Percentiles rank a stretch among this genome's conserved stretches.
Conservation (phyloP, 805 yeast genomes). For the Blastobotrys chiropterorum region DNA sequence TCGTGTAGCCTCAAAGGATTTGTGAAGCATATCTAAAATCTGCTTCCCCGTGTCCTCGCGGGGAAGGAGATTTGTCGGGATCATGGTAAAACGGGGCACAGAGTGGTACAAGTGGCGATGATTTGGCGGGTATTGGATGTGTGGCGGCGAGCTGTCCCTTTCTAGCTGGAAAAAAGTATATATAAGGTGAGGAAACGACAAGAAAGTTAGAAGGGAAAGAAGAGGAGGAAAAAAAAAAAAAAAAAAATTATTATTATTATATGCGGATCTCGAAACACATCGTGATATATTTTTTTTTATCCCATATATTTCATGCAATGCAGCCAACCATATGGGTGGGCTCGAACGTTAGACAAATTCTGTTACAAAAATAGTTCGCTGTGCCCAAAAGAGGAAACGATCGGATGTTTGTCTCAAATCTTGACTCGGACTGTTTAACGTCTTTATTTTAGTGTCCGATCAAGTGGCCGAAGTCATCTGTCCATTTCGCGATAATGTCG, state of each 20-base stretch:
- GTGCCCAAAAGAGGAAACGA: background rate
- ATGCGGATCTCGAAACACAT: background rate
- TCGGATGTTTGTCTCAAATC: background rate
- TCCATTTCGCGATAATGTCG: too few relatives aligned
- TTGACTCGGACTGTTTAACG: background rate
- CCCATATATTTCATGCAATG: background rate
- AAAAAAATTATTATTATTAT: too few relatives aligned
- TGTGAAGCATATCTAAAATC: slow-evolving; percentile 1
- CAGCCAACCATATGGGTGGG: background rate
- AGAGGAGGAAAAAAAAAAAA: background rate
- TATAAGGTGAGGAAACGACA: background rate
- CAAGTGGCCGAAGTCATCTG: background rate
- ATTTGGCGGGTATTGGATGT: background rate
- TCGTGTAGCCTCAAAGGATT: slow-evolving; percentile 13
- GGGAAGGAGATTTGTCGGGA: background rate
- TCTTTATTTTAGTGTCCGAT: background rate
- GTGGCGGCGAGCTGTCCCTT: too few relatives aligned
- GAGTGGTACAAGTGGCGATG: background rate
- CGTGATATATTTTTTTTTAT: background rate
- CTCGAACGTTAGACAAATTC: background rate
- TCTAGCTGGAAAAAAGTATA: background rate
- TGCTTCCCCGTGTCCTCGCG: background rate
- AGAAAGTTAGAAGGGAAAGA: background rate
- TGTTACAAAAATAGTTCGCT: background rate
- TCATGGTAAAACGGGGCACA: background rate